Conservation (phyloP, 73 alveolate genomes). For the Symbiodinium natans region DNA sequence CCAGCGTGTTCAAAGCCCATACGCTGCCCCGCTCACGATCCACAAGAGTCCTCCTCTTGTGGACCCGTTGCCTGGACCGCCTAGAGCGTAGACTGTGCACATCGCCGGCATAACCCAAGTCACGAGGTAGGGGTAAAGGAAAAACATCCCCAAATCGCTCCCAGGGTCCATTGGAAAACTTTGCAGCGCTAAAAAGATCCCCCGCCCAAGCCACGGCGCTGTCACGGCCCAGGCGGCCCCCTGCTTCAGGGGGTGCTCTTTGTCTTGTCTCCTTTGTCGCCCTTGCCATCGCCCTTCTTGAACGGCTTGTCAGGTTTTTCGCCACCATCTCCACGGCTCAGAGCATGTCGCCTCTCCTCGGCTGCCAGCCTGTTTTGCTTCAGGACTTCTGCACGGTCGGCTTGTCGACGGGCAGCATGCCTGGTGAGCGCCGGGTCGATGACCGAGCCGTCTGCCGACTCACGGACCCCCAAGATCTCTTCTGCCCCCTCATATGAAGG, state of each 20-base stretch:
- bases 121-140: not conserved
- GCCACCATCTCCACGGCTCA: not conserved
- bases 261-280: not conserved
- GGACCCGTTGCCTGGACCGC: not conserved
- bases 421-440: not conserved
- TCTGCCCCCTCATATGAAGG: not conserved
- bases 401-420: not conserved
- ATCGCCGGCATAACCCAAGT: not conserved
- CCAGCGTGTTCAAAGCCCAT: not conserved
- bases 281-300: not conserved
- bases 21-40: not conserved
- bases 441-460: not conserved
- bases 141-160: not conserved
- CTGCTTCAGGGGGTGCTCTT: not conserved
- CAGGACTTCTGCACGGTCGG: slow-evolving; percentile 2
- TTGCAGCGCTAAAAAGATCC: not conserved
- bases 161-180: not conserved
- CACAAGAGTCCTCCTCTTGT: not conserved
- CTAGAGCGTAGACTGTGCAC: not conserved
- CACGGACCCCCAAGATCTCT: not conserved
- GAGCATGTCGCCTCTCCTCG: not conserved
- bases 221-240: not conserved
- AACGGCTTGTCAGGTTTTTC: not conserved
- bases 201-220: not conserved
- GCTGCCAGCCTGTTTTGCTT: slow-evolving; percentile 25